Base-by-base conservation (phyloP, 768 basidiomycete species). In the Pleurotus tuoliensis region DNA sequence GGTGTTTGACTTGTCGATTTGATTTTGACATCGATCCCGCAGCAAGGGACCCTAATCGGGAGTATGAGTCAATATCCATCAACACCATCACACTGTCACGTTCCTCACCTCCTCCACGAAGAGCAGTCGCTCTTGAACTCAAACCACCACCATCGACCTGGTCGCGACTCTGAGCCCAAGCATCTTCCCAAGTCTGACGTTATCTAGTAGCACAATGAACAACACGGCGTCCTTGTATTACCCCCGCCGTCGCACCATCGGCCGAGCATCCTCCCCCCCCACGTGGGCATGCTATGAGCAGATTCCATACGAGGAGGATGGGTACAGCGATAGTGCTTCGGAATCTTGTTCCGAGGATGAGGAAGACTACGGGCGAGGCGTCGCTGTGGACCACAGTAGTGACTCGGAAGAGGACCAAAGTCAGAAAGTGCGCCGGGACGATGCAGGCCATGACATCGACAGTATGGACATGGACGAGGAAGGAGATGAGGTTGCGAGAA, bases 251-350 rank as follows among this genome's bases (percentile, higher is more conserved):
- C 87, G 89, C 62, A 81, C 82, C 41, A 83, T 91, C 62, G 90
- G 90, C 20, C 82, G 90, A 52, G 90, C 90, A 39, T 84, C 90
- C 15, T 90, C 88, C 3, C 90, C 90, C 1, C 89, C 90, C 22
- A 91, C 88, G 0, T 92, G 90, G 90, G 89, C 89, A 9, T 92
- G 89, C 78, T 92, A 92, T 71, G 90, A 92, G 79, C 89, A 92
- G 80, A 92, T 92, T 69, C 86, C 84, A 59, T 83, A 76, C 71
- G 82, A 81, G 65, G 80, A 80, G 63, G 82, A 76, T 43, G 78
- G 81, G 61, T 83, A 82, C 65, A 83, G 81, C 51, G 81, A 84
- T 59, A 81, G 76, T 56, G 77, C 70, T 60, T 82, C 82, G 1
- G 82, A 82, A 39, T 86, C 84, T 7, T 87, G 84, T 73, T 88